Evolutionary conservation across 2,329 filamentous ascomycete genomes (phyloP), one percentile per base, ranked within the genome.

Genomic region (Lasiodiplodia citricola): DNA sequence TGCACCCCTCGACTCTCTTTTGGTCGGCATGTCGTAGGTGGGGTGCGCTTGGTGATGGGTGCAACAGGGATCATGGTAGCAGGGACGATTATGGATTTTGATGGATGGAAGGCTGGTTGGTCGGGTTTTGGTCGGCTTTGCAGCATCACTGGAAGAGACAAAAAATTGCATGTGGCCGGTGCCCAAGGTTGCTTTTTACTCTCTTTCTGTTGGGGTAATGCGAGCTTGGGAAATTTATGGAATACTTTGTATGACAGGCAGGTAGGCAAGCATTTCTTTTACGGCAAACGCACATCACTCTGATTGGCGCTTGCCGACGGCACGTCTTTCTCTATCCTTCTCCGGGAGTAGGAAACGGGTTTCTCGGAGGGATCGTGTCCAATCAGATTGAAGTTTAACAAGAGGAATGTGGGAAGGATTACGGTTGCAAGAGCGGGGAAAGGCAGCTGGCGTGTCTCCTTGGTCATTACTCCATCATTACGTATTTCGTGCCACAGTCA

Each of bases 81-180:
- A 41, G 16, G 35, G 55, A 50, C 21, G 14, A 25, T 13, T 21
- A 38, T 60, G 35, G 16, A 63, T 18, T 31, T 63, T 28, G 37
- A 44, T 63, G 35, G 37, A 60, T 38, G n/a, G 18, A 21, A 47
- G 44, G 41, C 41, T n/a, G 41, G 41, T n/a, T 56, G 54, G 54
- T 35, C 6, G 25, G 28, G 5, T 31, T 56, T 28, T 4, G 28
- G 16, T 64, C 55, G 18, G 18, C 41, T 47, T 47, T 47, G 41
- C 18, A 47, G 41, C 41, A 47, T 47, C 18, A 47, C n/a, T 47
- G 44, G 44, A 47, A 47, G 44, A 47, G 44, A 37, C 18, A 60
- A 44, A 63, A 63, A 63, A 63, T 63, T 63, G 58, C 58, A 63
- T 63, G 41, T 63, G 58, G 41, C 14, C 25, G 58, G 58, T 63